Evolutionary conservation across 2,329 filamentous ascomycete species (phyloP).

Genomic region (Exophiala aquamarina): DNA sequence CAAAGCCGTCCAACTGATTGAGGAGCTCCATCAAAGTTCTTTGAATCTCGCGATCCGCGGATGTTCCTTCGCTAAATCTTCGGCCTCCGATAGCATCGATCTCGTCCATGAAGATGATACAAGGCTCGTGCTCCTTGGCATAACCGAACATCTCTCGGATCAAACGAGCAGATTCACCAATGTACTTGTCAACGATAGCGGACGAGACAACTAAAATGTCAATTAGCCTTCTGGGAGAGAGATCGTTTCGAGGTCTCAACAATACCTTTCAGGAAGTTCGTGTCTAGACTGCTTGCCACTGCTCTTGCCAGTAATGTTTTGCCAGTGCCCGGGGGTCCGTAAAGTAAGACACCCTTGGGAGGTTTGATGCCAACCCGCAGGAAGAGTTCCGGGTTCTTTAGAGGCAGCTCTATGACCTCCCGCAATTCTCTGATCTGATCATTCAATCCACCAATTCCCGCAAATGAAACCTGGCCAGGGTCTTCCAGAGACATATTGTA

Average conservation of each 20-base stretch:
- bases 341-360: conserved; percentile 93
- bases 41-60: conserved; percentile 96
- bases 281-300: conserved; percentile 93
- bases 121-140: conserved; percentile 98
- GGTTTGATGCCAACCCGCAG: conserved; percentile 96
- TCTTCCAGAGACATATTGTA: conserved; percentile 99
- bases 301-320: conserved; percentile 94
- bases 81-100: conserved; percentile 98
- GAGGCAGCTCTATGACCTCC: conserved; percentile 94
- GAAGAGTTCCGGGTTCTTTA: conserved; percentile 99
- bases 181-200: conserved; percentile 99
- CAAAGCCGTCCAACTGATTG: conserved; percentile 97
- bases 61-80: conserved; percentile 95
- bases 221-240: background rate
- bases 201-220: conserved; percentile 79
- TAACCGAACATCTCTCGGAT: conserved; percentile 99
- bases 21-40: conserved; percentile 97
- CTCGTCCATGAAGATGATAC: conserved; percentile 99
- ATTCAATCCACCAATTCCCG: conserved; percentile 94
- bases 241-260: conserved; percentile 4
- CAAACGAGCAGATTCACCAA: conserved; percentile 93
- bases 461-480: conserved; percentile 95
- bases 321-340: conserved; percentile 93
- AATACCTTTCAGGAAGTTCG: conserved; percentile 94
- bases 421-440: conserved; percentile 96